phyloP scores from a whole-genome alignment of 2,329 filamentous ascomycete species.

The Ophiostoma ips region DNA sequence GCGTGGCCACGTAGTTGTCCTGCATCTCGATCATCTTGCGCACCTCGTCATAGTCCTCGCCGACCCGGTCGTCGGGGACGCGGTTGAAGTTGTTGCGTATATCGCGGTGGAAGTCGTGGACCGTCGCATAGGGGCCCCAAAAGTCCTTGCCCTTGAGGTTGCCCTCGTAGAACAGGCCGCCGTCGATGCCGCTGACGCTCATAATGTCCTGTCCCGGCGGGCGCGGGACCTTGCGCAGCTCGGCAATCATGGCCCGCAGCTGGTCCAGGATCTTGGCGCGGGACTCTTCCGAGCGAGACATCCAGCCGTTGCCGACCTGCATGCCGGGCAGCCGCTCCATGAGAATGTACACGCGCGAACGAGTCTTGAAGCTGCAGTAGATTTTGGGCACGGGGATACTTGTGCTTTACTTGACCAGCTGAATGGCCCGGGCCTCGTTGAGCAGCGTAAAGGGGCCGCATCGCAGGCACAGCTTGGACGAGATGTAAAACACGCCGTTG shows the following conservation, averaged over 20 bases:
- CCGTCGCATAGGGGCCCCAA: not conserved
- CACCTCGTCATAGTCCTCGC: not conserved
- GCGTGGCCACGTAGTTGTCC: not conserved
- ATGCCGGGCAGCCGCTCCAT: constrained; percentile 26
- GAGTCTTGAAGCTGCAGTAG: constrained; percentile 27
- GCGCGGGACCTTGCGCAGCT: not conserved
- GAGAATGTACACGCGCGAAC: constrained; percentile 28
- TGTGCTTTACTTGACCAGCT: too few species aligned
- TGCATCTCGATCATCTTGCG: not conserved
- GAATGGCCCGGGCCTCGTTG: not conserved
- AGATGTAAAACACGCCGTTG: not conserved
- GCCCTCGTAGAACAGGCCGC: constrained; percentile 18
- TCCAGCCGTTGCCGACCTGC: constrained; percentile 11
- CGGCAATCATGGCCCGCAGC: not conserved
- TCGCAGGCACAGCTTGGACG: not conserved
- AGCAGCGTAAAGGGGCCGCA: not conserved
- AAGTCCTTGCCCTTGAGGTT: constrained; percentile 9
- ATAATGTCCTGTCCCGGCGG: not conserved
- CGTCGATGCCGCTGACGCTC: constrained; percentile 16
- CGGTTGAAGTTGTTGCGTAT: too few species aligned
- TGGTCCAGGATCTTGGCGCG: not conserved
- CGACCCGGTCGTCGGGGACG: not conserved
- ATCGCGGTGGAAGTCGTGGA: not conserved
- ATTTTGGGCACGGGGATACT: constrained; percentile 30
- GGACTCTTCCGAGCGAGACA: not conserved